Conservation (phyloP, 768 basidiomycete species). For the Suillus decipiens region DNA sequence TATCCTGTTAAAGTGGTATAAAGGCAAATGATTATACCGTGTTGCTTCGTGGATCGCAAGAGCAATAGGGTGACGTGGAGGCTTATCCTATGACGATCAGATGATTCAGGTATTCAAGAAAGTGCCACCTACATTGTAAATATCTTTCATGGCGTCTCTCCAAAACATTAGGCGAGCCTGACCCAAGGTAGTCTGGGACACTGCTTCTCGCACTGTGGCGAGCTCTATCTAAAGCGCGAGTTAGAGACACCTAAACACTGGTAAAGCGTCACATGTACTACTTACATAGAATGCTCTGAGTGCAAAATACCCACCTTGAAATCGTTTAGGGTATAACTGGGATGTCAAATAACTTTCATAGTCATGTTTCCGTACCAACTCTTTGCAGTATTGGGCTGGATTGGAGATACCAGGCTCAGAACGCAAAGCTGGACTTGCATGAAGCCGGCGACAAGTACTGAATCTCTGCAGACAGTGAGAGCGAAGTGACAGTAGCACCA, state of each 20-base stretch:
- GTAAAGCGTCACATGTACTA: slow-evolving; percentile 34
- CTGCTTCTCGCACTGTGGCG: slow-evolving; percentile 73
- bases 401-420: slow-evolving; percentile 32
- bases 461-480: slow-evolving; percentile 15
- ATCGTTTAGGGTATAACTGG: slow-evolving; percentile 68
- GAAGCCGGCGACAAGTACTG: slow-evolving; percentile 16
- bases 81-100: slow-evolving; percentile 55
- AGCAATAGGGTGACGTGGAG: slow-evolving; percentile 80
- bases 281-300: slow-evolving; percentile 79
- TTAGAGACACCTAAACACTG: slow-evolving; percentile 13
- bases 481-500: slow-evolving; percentile 10
- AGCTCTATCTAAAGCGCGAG: slow-evolving; percentile 62
- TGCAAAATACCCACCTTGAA: slow-evolving; percentile 71
- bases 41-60: slow-evolving; percentile 66
- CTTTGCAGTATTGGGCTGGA: slow-evolving; percentile 65
- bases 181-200: slow-evolving; percentile 74
- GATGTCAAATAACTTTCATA: slow-evolving; percentile 77
- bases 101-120: slow-evolving; percentile 4
- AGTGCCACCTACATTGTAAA: slow-evolving; percentile 55
- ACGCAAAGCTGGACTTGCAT: slow-evolving; percentile 11
- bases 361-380: slow-evolving; percentile 76
- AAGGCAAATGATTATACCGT: slow-evolving; percentile 49
- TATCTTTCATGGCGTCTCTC: slow-evolving; percentile 74
- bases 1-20: slow-evolving; percentile 81
- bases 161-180: slow-evolving; percentile 87